phyloP scores from a whole-genome alignment of 495 filamentous ascomycete genomes.

The Aspergillus bridgeri region DNA sequence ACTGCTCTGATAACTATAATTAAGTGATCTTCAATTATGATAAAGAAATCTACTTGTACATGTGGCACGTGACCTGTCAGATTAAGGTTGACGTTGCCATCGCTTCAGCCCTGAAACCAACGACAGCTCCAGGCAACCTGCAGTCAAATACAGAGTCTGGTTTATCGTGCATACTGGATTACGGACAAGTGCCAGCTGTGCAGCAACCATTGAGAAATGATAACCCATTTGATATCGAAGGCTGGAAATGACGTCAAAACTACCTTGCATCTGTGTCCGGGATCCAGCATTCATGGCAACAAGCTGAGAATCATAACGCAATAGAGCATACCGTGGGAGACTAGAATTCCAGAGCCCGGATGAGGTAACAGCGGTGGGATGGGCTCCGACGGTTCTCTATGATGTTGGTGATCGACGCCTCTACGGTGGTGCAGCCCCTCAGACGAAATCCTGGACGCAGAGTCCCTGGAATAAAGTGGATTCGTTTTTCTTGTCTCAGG shows the following conservation, averaged over 20 bases:
- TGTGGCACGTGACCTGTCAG: neutral
- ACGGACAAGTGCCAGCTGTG: neutral
- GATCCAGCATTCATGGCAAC: neutral
- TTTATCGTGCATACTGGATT: neutral
- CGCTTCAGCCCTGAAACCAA: too few species aligned
- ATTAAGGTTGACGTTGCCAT: neutral
- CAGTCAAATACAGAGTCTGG: neutral
- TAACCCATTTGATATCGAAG: neutral
- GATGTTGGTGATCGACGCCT: neutral
- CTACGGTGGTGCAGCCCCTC: neutral
- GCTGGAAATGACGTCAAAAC: neutral
- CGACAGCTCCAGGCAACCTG: neutral
- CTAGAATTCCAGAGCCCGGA: neutral
- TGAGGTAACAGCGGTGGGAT: neutral
- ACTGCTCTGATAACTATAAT: too few species aligned
- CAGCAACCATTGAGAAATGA: neutral
- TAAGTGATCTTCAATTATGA: too few species aligned
- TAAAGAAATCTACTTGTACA: neutral
- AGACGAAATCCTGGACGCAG: neutral
- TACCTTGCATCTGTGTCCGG: neutral
- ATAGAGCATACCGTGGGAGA: slow-evolving; percentile 1
- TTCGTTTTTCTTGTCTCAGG: slow-evolving; percentile 11
- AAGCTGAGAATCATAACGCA: slow-evolving; percentile 8
- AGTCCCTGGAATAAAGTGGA: slow-evolving; percentile 10
- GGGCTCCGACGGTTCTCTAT: neutral